phyloP scores from a whole-genome alignment of 345 rosid species.

The Anacardium occidentale region DNA sequence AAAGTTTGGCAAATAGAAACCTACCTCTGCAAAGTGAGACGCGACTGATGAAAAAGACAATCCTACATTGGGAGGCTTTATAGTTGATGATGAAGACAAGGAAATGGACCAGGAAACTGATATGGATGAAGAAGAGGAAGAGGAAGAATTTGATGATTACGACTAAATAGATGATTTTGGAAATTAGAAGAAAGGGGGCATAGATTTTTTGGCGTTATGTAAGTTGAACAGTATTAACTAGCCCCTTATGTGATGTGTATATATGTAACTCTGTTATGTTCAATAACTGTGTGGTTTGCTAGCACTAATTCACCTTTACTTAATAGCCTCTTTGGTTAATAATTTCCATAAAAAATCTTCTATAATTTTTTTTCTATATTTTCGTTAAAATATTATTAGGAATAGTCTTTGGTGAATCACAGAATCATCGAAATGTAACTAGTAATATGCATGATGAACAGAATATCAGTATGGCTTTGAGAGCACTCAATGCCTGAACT shows the following conservation, averaged over 20 bases:
- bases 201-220: neutral
- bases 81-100: slow-evolving; percentile 51
- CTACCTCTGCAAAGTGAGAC: slow-evolving; percentile 20
- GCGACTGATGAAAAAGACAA: slow-evolving; percentile 46
- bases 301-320: neutral
- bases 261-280: neutral
- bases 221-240: neutral
- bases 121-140: slow-evolving; percentile 27
- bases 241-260: neutral
- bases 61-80: slow-evolving; percentile 73
- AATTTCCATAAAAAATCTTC: too few relatives aligned
- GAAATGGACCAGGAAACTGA: slow-evolving; percentile 30
- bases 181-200: neutral
- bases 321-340: neutral
- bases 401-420: too few relatives aligned
- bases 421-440: too few relatives aligned
- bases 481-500: neutral
- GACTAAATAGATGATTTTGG: slow-evolving; percentile 12
- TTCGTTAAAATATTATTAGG: too few relatives aligned
- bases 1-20: slow-evolving; percentile 17
- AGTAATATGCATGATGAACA: neutral
- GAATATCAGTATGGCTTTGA: neutral
- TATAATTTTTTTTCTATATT: too few relatives aligned
- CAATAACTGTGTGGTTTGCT: too few relatives aligned
- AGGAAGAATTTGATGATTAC: slow-evolving; percentile 32